These are phyloP conservation scores for Psilocybe tampanensis DNA, from an alignment of 768 basidiomycete genomes.

Conservation along the genomic window DNA sequence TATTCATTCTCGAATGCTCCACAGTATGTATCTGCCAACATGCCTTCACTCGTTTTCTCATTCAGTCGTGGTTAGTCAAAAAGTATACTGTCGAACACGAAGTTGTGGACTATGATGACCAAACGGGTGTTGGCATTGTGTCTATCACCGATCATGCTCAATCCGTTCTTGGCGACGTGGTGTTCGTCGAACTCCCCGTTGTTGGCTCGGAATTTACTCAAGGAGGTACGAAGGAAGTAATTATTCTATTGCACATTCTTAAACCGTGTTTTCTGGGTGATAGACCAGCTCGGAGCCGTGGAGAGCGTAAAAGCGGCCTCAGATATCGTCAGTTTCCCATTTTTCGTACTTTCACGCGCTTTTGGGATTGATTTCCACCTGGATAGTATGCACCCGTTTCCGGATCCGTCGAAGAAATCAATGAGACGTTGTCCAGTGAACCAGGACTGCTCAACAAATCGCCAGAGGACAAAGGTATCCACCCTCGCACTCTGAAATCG, in stretches of 20 bases:
- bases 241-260: not conserved
- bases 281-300: constrained; percentile 88
- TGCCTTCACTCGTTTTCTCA: not conserved
- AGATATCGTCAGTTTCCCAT: constrained; percentile 65
- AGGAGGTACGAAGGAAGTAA: constrained; percentile 68
- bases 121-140: constrained; percentile 75
- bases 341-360: not conserved
- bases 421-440: constrained; percentile 62
- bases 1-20: constrained; percentile 48
- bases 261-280: not conserved
- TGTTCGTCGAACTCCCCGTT: constrained; percentile 89
- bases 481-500: not conserved
- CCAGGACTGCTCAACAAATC: constrained; percentile 90
- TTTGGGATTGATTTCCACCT: constrained; percentile 1
- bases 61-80: constrained; percentile 50
- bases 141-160: constrained; percentile 94
- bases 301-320: constrained; percentile 98
- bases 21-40: constrained; percentile 51
- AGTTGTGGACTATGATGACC: constrained; percentile 76
- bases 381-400: constrained; percentile 89
- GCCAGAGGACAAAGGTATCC: constrained; percentile 78
- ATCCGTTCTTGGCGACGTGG: constrained; percentile 90
- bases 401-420: constrained; percentile 80
- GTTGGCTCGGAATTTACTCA: constrained; percentile 62
- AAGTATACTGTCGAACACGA: constrained; percentile 91